A percentile compares a stretch with the other conserved stretches of the same genome.
Conservation (phyloP, 169 alveolate species). For the Plasmodium malariae region DNA sequence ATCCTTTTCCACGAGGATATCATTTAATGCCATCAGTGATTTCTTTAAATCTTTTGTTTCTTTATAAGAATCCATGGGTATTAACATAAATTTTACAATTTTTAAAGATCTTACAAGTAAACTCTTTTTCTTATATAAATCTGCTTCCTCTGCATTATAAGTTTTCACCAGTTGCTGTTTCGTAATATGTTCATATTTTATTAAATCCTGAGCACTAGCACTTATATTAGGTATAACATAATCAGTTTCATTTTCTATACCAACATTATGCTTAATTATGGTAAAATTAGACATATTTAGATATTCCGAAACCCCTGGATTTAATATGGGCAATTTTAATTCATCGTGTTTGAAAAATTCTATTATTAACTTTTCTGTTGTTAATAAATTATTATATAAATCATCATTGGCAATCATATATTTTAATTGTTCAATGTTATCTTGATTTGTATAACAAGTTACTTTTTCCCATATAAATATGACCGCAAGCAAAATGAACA, state of each 20-base stretch:
- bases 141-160: background rate
- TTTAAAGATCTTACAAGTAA: conserved; percentile 10
- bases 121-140: background rate
- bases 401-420: conserved; percentile 28
- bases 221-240: background rate
- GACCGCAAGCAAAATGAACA: too few species aligned
- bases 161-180: conserved; percentile 5
- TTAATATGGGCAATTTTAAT: conserved; percentile 9
- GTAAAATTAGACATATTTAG: conserved; percentile 25
- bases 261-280: background rate
- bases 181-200: conserved; percentile 44
- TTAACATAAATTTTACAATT: conserved; percentile 7
- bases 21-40: background rate
- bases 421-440: conserved; percentile 21
- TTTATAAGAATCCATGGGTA: background rate
- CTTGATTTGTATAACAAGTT: too few species aligned
- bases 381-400: conserved; percentile 18
- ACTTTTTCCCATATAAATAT: too few species aligned
- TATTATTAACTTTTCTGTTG: conserved; percentile 23
- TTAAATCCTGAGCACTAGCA: conserved; percentile 1
- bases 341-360: conserved; percentile 19
- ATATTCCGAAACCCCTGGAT: background rate
- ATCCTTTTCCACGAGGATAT: background rate
- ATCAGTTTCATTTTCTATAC: background rate
- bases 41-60: conserved; percentile 1